phyloP scores from a whole-genome alignment of 306 rosid species.

The Crotalaria pallida region DNA sequence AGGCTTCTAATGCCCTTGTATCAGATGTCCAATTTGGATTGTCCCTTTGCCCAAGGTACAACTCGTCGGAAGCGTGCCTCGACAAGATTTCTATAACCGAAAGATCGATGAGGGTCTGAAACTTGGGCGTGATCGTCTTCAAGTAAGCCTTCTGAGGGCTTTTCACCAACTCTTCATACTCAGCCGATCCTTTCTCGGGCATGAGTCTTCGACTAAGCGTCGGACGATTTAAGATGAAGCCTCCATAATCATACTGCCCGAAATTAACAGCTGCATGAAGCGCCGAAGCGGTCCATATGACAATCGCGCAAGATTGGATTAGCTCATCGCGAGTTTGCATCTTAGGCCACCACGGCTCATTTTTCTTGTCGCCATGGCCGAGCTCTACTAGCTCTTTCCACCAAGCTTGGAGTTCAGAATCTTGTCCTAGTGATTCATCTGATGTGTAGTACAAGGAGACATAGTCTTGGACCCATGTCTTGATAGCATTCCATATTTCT shows the following conservation, averaged over 20 bases:
- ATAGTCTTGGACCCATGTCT: conserved; percentile 55
- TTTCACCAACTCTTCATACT: conserved; percentile 24
- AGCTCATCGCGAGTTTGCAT: conserved; percentile 42
- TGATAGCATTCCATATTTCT: conserved; percentile 53
- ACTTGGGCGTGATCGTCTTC: conserved; percentile 25
- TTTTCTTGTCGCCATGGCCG: conserved; percentile 57
- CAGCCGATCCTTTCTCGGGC: conserved; percentile 31
- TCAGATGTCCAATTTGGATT: conserved; percentile 32
- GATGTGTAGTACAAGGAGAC: conserved; percentile 43
- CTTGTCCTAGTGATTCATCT: conserved; percentile 36
- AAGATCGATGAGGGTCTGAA: conserved; percentile 23
- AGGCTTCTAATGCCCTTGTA: conserved; percentile 20
- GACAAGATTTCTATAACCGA: conserved; percentile 33
- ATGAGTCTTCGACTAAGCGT: conserved; percentile 22
- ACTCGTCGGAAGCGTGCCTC: conserved; percentile 33
- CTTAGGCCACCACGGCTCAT: conserved; percentile 47
- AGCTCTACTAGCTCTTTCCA: conserved; percentile 58
- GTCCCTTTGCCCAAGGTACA: conserved; percentile 37
- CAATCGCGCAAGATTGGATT: conserved; percentile 29
- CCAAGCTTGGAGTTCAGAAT: conserved; percentile 57
- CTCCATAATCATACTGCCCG: conserved; percentile 37
- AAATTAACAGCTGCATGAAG: conserved; percentile 45
- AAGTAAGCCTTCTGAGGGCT: conserved; percentile 23
- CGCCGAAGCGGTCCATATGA: conserved; percentile 37
- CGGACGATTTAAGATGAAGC: conserved; percentile 29